phyloP scores from a whole-genome alignment of 352 stramenopile genomes.

The Pythium dissimile region DNA sequence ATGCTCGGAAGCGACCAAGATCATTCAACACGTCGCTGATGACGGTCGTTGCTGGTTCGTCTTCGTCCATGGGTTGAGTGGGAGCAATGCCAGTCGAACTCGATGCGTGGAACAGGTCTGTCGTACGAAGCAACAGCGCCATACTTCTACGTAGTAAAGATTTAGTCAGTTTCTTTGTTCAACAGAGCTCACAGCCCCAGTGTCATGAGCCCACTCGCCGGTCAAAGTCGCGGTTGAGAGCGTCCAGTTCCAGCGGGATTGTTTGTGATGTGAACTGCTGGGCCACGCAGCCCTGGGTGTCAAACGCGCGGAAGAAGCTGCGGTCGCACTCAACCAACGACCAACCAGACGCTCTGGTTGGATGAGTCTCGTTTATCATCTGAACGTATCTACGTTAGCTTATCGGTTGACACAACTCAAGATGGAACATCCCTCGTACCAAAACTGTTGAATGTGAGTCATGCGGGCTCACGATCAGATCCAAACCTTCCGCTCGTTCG shows the following conservation, averaged over 20 bases:
- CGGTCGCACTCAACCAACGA: constrained; percentile 27
- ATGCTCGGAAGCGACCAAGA: constrained; percentile 61
- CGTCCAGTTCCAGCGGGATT: constrained; percentile 30
- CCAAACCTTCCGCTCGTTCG: not conserved
- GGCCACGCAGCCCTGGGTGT: constrained; percentile 21
- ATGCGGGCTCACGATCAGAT: not conserved
- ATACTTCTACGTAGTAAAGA: too few relatives aligned
- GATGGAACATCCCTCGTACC: not conserved
- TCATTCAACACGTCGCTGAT: constrained; percentile 34
- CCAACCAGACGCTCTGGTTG: too few relatives aligned
- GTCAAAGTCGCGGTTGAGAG: constrained; percentile 4
- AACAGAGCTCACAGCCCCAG: too few relatives aligned
- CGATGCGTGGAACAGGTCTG: too few relatives aligned
- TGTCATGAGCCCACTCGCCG: too few relatives aligned
- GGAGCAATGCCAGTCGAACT: too few relatives aligned
- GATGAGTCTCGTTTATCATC: too few relatives aligned
- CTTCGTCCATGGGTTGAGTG: too few relatives aligned
- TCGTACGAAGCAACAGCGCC: too few relatives aligned
- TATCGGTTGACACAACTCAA: not conserved
- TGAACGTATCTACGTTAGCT: not conserved
- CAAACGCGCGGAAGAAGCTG: constrained; percentile 51
- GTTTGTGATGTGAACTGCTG: constrained; percentile 67
- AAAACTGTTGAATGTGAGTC: not conserved
- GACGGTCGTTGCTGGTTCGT: not conserved
- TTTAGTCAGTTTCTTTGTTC: too few relatives aligned